Conservation (phyloP, 768 basidiomycete species). For the Leucosporidium scottii region DNA sequence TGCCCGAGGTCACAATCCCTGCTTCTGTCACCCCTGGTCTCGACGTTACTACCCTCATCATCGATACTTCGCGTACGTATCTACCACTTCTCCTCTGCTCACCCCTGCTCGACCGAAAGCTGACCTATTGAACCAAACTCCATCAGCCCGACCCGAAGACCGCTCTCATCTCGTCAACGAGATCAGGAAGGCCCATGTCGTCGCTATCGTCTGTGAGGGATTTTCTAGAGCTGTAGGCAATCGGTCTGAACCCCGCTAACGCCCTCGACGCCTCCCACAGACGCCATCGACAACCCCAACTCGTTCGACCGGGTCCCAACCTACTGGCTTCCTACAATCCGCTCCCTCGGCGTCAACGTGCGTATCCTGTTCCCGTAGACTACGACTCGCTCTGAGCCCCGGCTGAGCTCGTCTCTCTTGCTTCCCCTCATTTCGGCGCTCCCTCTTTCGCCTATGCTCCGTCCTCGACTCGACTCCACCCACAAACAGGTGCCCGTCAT, state of each 20-base stretch:
- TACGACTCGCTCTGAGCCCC: too few species aligned
- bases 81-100: neutral
- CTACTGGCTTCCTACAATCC: slow-evolving; percentile 93
- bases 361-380: slow-evolving; percentile 33
- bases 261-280: neutral
- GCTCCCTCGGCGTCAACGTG: slow-evolving; percentile 91
- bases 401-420: neutral
- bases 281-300: slow-evolving; percentile 84
- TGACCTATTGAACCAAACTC: slow-evolving; percentile 16
- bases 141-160: slow-evolving; percentile 72
- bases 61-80: slow-evolving; percentile 84
- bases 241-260: neutral
- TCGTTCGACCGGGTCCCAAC: slow-evolving; percentile 97
- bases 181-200: slow-evolving; percentile 95
- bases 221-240: neutral
- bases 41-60: slow-evolving; percentile 94
- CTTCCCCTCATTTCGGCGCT: neutral
- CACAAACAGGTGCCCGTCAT: slow-evolving; percentile 77
- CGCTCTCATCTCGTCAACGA: slow-evolving; percentile 83
- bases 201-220: slow-evolving; percentile 76
- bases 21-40: slow-evolving; percentile 88
- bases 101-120: neutral
- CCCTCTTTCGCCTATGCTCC: neutral
- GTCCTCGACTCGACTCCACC: too few species aligned
- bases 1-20: slow-evolving; percentile 96